phyloP scores from a whole-genome alignment of 1,284 basidiomycete species.

The Exobasidium cylindrosporum region DNA sequence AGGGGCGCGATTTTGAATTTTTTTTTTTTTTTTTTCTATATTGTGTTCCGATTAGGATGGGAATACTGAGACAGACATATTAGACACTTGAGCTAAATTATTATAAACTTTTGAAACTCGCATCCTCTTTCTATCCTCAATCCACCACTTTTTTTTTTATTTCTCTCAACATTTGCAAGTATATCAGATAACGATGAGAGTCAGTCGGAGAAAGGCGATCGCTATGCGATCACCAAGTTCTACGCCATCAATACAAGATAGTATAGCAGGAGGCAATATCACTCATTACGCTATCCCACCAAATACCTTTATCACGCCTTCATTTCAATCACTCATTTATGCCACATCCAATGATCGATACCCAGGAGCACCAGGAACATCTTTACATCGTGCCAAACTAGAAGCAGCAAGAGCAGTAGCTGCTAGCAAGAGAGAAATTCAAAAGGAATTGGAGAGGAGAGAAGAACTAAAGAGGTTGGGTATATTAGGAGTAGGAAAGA shows the following conservation, averaged over 20 bases:
- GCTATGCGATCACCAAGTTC: background rate
- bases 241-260: background rate
- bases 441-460: slow-evolving; percentile 33
- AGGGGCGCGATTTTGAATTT: no score
- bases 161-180: no score
- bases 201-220: background rate
- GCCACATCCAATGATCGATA: slow-evolving; percentile 49
- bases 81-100: no score
- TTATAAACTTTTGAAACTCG: no score
- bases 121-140: no score
- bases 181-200: background rate
- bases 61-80: no score
- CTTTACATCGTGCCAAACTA: slow-evolving; percentile 32
- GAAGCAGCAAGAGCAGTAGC: slow-evolving; percentile 35
- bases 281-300: background rate
- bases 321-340: slow-evolving; percentile 10
- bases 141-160: no score
- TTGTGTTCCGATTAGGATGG: no score
- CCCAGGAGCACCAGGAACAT: slow-evolving; percentile 45
- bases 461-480: slow-evolving; percentile 47
- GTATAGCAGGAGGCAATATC: background rate
- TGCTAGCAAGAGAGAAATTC: slow-evolving; percentile 29
- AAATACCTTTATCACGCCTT: slow-evolving; percentile 1
- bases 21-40: no score
- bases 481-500: slow-evolving; percentile 33